These are phyloP conservation scores for Dimargaris cristalligena DNA, from an alignment of 192 early-diverging fungal species.

Conservation along the genomic window DNA sequence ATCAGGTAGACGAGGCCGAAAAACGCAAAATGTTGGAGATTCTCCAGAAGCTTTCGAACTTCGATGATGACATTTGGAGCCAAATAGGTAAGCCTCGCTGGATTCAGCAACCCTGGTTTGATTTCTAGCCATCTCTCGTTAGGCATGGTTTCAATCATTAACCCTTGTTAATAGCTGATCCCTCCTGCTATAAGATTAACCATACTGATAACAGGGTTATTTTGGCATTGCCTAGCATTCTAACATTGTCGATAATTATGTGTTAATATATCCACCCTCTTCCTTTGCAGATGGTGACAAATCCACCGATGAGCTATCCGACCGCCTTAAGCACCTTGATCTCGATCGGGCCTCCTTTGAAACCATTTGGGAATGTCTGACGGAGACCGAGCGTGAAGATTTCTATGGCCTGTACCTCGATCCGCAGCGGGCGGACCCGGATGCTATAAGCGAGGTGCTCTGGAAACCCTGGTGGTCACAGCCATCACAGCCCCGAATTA, in stretches of 20 bases:
- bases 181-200: no score
- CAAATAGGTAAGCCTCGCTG: background rate
- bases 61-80: background rate
- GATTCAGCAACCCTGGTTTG: no score
- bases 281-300: background rate
- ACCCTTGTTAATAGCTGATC: no score
- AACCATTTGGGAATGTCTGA: constrained; percentile 1
- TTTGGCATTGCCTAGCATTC: no score
- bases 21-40: constrained; percentile 1
- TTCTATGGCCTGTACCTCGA: background rate
- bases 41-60: constrained; percentile 1
- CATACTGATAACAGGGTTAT: no score
- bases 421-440: background rate
- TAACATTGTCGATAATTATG: no score
- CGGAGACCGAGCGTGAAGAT: background rate
- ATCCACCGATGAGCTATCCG: background rate
- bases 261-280: no score
- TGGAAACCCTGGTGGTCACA: constrained; percentile 7
- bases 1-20: background rate
- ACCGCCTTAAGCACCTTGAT: constrained; percentile 1
- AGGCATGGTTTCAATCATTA: no score
- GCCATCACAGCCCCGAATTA: background rate
- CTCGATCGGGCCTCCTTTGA: constrained; percentile 5
- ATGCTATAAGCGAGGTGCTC: background rate
- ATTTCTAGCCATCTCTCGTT: no score